phyloP scores from a whole-genome alignment of 805 yeast species.

The Nakazawaea sp. region DNA sequence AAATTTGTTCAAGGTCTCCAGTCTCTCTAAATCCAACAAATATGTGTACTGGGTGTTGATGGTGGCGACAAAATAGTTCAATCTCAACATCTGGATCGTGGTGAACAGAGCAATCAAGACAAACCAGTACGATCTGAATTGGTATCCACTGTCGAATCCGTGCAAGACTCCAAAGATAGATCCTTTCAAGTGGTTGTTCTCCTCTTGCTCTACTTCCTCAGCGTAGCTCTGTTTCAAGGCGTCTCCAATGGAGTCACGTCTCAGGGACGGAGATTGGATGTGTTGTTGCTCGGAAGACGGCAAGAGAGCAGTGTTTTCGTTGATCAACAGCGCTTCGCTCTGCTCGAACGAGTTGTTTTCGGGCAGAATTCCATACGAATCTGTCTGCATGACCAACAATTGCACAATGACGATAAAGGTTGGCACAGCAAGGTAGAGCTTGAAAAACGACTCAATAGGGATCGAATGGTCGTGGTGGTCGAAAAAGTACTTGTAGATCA shows the following conservation, averaged over 20 bases:
- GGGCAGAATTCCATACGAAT: slow-evolving; percentile 40
- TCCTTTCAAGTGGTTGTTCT: slow-evolving; percentile 25
- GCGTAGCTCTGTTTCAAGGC: slow-evolving; percentile 48
- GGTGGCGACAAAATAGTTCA: slow-evolving; percentile 55
- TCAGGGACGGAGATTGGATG: slow-evolving; percentile 14
- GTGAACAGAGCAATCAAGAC: slow-evolving; percentile 39
- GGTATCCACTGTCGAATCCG: slow-evolving; percentile 41
- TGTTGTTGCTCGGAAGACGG: slow-evolving; percentile 20
- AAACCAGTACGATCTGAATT: slow-evolving; percentile 48
- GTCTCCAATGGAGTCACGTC: slow-evolving; percentile 51
- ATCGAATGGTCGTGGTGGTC: slow-evolving; percentile 24
- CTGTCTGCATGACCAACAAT: slow-evolving; percentile 39
- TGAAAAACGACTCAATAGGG: slow-evolving; percentile 36
- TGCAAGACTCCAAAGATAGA: slow-evolving; percentile 48
- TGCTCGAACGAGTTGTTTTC: slow-evolving; percentile 11
- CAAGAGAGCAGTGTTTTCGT: slow-evolving; percentile 13
- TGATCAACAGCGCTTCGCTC: slow-evolving; percentile 6
- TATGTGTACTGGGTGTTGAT: slow-evolving; percentile 47
- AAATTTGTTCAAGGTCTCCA: slow-evolving; percentile 35
- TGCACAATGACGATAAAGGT: slow-evolving; percentile 40
- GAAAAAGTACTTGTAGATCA: slow-evolving; percentile 38
- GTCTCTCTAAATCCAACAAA: slow-evolving; percentile 31
- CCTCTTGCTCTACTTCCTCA: slow-evolving; percentile 37
- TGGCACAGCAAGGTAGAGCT: slow-evolving; percentile 41
- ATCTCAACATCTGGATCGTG: slow-evolving; percentile 50